phyloP scores from a whole-genome alignment of 148 eudicot species.

The Talinum fruticosum region DNA sequence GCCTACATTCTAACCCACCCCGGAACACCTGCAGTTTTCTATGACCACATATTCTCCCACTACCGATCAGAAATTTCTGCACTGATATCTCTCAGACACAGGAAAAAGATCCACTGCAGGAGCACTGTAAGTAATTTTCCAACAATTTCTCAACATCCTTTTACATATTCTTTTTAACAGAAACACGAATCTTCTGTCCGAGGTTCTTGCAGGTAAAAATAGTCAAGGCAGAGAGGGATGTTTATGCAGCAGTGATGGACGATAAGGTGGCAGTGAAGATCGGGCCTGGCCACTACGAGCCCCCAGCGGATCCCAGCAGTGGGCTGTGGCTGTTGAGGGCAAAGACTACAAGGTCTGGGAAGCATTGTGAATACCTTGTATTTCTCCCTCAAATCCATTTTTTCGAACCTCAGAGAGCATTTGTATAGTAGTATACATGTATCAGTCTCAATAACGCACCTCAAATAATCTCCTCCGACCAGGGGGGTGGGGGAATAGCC shows the following conservation, averaged over 20 bases:
- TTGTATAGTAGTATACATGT: constrained; percentile 1
- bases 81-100: constrained; percentile 68
- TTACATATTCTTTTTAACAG: background rate
- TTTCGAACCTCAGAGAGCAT: constrained; percentile 4
- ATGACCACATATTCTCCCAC: constrained; percentile 75
- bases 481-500: background rate
- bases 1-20: constrained; percentile 98
- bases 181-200: background rate
- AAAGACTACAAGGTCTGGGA: constrained; percentile 91
- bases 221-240: constrained; percentile 80
- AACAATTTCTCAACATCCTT: background rate
- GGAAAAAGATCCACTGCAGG: constrained; percentile 80
- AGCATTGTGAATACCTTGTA: constrained; percentile 32
- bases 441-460: background rate
- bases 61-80: constrained; percentile 49
- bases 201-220: constrained; percentile 54
- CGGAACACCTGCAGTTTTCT: constrained; percentile 95
- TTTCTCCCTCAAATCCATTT: background rate
- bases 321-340: constrained; percentile 77
- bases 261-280: constrained; percentile 90
- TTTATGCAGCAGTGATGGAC: constrained; percentile 80
- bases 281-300: constrained; percentile 86
- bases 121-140: constrained; percentile 60
- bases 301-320: constrained; percentile 48
- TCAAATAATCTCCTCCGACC: background rate